Base-by-base conservation (phyloP, 768 basidiomycete species). In the Peribolospora baueri region DNA sequence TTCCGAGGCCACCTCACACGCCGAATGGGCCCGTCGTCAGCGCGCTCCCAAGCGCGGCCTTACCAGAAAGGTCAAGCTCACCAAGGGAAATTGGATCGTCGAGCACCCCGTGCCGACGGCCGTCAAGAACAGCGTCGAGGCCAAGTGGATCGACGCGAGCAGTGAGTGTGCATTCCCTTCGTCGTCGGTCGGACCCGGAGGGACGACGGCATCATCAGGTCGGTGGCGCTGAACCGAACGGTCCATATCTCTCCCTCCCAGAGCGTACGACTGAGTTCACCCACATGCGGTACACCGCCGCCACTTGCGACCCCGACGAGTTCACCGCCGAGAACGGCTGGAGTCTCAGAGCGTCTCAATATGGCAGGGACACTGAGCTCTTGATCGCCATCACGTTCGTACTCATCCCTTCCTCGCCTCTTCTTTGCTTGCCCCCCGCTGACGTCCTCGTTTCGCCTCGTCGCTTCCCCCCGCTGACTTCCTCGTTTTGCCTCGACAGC, bases 281-380 rank as follows among this genome's bases (percentile, higher is more conserved):
- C 42, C 86, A 93, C 68, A 86, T 93, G 84, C 76, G 87, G 46
- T 93, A 91, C 69, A 88, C 80, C 47, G 88, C 87, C 13, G 86
- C 84, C 13, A 88, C 84, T 1, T 79, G 77, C 63, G 87, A 91
- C 63, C 87, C 87, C 10, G 86, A 91, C 64, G 84, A 88, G 59
- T 90, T 88, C 64, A 70, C 70, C 7, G 76, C 79, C 64, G 81
- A 75, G 7, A 76, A 74, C 60, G 90, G 90, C 42, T 95, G 79
- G 75, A 79, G 82, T 2, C 71, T 97, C 53, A 80, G 91, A 9
- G 74, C 81, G 5, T 83, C 82, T 65, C 70, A 79, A 59, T 93
- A 87, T 69, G 79, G 81, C 57, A 82, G 91, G 55, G 76, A 83
- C 59, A 97, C 91, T 1, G 91, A 97, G 60, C 67, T 97, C 5